Evolutionary conservation across 1,139 yeast species (phyloP), one percentile per base, ranked within the genome.

Genomic region (Groenewaldozyma sp.): DNA sequence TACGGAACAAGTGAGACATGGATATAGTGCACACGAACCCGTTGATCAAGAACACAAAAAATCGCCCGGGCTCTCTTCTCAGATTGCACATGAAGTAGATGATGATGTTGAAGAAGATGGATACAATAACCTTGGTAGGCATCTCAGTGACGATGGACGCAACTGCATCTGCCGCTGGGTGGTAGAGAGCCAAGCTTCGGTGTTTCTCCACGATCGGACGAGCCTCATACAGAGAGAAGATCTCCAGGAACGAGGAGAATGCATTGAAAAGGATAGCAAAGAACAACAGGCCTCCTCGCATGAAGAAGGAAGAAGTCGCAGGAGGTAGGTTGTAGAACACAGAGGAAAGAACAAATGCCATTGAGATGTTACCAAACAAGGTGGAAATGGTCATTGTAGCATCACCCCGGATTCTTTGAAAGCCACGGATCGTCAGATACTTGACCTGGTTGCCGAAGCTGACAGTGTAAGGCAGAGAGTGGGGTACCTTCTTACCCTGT

Each of bases 181-280:
- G 83, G 53, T 81, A 82, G 41, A 82, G 60, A 1, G 87, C 84
- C 58, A 75, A 82, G 31, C 76, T 70, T 55, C 78, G 78, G 52
- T 83, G 94, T 55, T 84, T 84, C 58, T 81, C 88, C 22, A 82
- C 82, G 47, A 83, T 74, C 2, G 82, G 78, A 54, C 94, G 74
- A n/a, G 84, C 78, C 53, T 79, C 87, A 49, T 69, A 74, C 40
- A 81, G 62, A 5, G 82, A 63, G 63, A 80, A 72, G 48, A 83
- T 76, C 60, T 83, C 94, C 57, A 82, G 67, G 50, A 82, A 64
- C 16, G 87, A 80, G 16, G 82, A 67, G 60, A 83, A 78, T 14
- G 88, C 84, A 58, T 82, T 82, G 62, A 79, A 82, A 53, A 83
- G 67, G 38, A 81, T 73, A 36, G 93, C 82, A 57, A 82, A 82